Evolutionary conservation across 805 yeast species (phyloP).

Genomic region (Saccharomycopsis babjevae): DNA sequence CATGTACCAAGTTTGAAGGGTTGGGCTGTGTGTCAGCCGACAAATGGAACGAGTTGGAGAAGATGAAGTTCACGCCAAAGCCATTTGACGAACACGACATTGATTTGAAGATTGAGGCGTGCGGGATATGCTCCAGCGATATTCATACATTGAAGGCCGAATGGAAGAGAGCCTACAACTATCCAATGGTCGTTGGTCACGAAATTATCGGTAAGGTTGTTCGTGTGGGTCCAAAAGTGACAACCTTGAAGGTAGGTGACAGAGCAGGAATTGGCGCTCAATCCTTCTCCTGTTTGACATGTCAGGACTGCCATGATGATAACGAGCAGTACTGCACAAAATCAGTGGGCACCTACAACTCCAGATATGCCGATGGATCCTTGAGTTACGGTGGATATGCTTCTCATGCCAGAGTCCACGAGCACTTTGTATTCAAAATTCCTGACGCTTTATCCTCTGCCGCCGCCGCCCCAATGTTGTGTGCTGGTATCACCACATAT

Average conservation of each 20-base stretch:
- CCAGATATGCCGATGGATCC: slow-evolving; percentile 36
- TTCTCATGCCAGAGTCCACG: slow-evolving; percentile 54
- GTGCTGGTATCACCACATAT: slow-evolving; percentile 69
- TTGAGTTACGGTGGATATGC: slow-evolving; percentile 59
- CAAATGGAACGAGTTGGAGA: slow-evolving; percentile 12
- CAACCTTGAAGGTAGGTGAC: slow-evolving; percentile 48
- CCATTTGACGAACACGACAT: slow-evolving; percentile 29
- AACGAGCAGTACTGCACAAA: slow-evolving; percentile 50
- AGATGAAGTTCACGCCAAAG: slow-evolving; percentile 9
- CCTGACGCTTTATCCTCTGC: slow-evolving; percentile 45
- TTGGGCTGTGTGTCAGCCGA: slow-evolving; percentile 41
- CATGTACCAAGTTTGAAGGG: slow-evolving; percentile 39
- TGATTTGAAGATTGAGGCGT: slow-evolving; percentile 47
- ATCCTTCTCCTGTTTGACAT: slow-evolving; percentile 47
- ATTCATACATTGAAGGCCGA: slow-evolving; percentile 12
- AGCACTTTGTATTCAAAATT: slow-evolving; percentile 51
- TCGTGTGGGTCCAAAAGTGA: slow-evolving; percentile 48
- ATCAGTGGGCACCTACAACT: slow-evolving; percentile 41
- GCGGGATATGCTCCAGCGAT: slow-evolving; percentile 63
- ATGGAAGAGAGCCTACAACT: slow-evolving; percentile 7
- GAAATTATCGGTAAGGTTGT: slow-evolving; percentile 55
- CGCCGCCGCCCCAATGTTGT: slow-evolving; percentile 60
- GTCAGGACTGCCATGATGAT: slow-evolving; percentile 45
- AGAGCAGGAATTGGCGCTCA: slow-evolving; percentile 78
- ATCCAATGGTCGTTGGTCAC: slow-evolving; percentile 45